Percentiles rank a stretch among this genome's conserved stretches.
phyloP scores from a whole-genome alignment of 495 filamentous ascomycete species.

The Penicillium coprophilum region DNA sequence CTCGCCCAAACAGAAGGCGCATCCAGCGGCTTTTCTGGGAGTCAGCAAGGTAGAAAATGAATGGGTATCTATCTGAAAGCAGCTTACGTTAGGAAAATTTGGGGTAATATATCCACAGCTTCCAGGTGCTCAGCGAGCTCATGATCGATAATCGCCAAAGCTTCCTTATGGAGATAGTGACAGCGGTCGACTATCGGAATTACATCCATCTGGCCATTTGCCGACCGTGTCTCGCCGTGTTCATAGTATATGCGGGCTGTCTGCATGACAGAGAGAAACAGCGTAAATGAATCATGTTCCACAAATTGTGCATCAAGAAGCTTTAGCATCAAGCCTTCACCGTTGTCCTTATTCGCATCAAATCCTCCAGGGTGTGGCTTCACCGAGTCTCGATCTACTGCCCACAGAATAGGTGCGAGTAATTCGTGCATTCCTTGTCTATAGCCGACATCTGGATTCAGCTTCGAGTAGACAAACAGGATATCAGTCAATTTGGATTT shows the following conservation, averaged over 20 bases:
- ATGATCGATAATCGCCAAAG: slow-evolving; percentile 73
- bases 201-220: slow-evolving; percentile 46
- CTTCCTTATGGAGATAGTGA: slow-evolving; percentile 78
- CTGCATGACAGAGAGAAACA: slow-evolving; percentile 87
- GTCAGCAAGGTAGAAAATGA: slow-evolving; percentile 9
- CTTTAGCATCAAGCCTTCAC: slow-evolving; percentile 56
- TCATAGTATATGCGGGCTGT: slow-evolving; percentile 87
- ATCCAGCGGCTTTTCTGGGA: slow-evolving; percentile 74
- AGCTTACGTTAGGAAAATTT: slow-evolving; percentile 87
- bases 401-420: slow-evolving; percentile 87
- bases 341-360: slow-evolving; percentile 16
- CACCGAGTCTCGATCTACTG: slow-evolving; percentile 79
- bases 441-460: slow-evolving; percentile 85
- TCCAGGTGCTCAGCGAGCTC: slow-evolving; percentile 80
- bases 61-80: not conserved
- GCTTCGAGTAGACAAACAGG: slow-evolving; percentile 90
- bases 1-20: slow-evolving; percentile 85
- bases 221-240: slow-evolving; percentile 42
- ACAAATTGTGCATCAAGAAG: slow-evolving; percentile 69
- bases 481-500: slow-evolving; percentile 85
- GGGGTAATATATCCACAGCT: slow-evolving; percentile 86
- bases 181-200: slow-evolving; percentile 85
- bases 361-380: slow-evolving; percentile 34
- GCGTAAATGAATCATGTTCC: slow-evolving; percentile 86
- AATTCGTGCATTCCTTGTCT: slow-evolving; percentile 98